These are phyloP conservation scores for Cryptomeria japonica DNA, from an alignment of 75 land plant species.

Conservation along the genomic window DNA sequence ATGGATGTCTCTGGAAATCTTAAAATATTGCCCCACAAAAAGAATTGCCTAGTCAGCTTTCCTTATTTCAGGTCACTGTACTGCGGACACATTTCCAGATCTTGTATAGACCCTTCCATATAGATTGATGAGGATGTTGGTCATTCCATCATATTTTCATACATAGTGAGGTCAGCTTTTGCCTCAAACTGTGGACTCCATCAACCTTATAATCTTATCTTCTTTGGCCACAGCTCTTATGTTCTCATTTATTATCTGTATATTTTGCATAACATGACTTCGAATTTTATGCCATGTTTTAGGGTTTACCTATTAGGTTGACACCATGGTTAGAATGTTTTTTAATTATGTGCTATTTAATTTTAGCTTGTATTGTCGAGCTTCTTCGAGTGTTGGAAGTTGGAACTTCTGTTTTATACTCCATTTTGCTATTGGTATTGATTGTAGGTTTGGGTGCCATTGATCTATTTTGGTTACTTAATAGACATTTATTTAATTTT, in stretches of 20 bases:
- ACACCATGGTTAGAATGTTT: neutral
- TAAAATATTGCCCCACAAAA: neutral
- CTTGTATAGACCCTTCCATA: neutral
- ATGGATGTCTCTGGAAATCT: neutral
- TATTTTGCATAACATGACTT: neutral
- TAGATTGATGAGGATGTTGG: neutral
- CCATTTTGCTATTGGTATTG: neutral
- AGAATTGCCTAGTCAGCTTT: neutral
- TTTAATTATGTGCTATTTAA: neutral
- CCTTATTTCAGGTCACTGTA: neutral
- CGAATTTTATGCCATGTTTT: neutral
- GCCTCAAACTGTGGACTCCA: neutral
- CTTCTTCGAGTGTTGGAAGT: neutral
- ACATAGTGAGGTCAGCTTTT: neutral
- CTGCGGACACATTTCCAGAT: neutral
- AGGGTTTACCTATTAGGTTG: neutral
- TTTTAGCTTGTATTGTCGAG: neutral
- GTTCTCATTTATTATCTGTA: neutral
- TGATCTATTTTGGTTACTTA: neutral
- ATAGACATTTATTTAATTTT: neutral
- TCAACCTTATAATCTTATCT: neutral
- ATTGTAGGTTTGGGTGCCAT: too few relatives aligned
- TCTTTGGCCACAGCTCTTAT: neutral
- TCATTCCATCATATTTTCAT: neutral
- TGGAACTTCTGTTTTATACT: too few relatives aligned